phyloP scores from a whole-genome alignment of 768 basidiomycete species.

The Amanita inopinata region DNA sequence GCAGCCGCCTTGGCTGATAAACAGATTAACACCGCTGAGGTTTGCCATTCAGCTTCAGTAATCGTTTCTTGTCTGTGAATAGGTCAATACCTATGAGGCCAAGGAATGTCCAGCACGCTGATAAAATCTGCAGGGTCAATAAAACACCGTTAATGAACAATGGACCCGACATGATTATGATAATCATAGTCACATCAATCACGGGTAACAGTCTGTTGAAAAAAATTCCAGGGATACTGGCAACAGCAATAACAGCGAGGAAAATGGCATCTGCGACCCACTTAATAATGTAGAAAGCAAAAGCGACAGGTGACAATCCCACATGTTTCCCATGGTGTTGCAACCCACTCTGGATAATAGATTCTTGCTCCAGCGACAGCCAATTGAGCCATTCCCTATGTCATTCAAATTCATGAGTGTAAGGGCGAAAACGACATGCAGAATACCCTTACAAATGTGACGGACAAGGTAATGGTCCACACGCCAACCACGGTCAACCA shows the following conservation, averaged over 20 bases:
- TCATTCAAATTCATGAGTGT: not conserved
- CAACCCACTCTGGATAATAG: constrained; percentile 48
- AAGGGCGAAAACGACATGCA: not conserved
- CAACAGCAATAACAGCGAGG: constrained; percentile 37
- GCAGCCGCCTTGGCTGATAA: constrained; percentile 47
- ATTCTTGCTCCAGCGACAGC: constrained; percentile 50
- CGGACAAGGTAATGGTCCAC: constrained; percentile 59
- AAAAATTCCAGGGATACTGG: constrained; percentile 45
- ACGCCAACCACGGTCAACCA: constrained; percentile 63
- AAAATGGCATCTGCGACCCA: constrained; percentile 39
- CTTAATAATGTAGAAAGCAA: constrained; percentile 8
- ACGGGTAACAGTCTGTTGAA: constrained; percentile 40
- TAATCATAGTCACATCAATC: constrained; percentile 38
- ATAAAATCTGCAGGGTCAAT: constrained; percentile 31
- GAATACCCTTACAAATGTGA: constrained; percentile 39
- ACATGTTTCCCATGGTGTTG: constrained; percentile 54
- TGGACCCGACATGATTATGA: too few species aligned
- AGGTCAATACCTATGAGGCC: constrained; percentile 42
- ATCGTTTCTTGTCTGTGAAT: not conserved
- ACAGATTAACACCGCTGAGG: constrained; percentile 48
- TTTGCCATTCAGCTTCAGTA: not conserved
- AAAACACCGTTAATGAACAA: not conserved
- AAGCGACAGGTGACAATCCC: constrained; percentile 12
- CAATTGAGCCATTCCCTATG: constrained; percentile 47
- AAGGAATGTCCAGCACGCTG: constrained; percentile 53